Evolutionary conservation across 2,329 filamentous ascomycete species (phyloP).

Genomic region (Aspergillus jensenii): DNA sequence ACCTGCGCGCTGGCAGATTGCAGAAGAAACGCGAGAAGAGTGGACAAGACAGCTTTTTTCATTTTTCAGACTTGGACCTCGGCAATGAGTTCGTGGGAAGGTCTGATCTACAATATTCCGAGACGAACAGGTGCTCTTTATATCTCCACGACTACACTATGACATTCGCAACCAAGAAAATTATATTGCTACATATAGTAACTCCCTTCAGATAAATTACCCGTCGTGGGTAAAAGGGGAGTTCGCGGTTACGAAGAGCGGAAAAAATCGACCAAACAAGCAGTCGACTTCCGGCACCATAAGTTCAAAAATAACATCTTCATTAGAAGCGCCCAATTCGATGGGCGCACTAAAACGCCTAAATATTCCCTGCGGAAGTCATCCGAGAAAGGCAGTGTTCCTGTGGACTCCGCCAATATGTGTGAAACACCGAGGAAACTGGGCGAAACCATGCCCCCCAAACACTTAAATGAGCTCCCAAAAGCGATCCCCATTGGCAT

Average conservation of each 20-base stretch:
- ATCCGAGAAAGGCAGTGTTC: not conserved
- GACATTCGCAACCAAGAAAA: not conserved
- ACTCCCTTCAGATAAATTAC: not conserved
- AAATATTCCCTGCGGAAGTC: not conserved
- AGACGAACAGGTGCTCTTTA: constrained; percentile 1
- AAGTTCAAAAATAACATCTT: not conserved
- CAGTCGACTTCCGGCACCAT: not conserved
- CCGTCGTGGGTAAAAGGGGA: not conserved
- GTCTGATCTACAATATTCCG: not conserved
- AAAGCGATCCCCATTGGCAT: not conserved
- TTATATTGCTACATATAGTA: not conserved
- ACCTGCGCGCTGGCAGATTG: constrained; percentile 9
- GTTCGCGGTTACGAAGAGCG: not conserved
- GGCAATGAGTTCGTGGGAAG: not conserved
- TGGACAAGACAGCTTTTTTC: not conserved
- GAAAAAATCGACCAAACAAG: not conserved
- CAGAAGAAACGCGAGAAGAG: not conserved
- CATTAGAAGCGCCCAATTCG: not conserved
- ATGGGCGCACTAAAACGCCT: not conserved
- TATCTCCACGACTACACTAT: not conserved
- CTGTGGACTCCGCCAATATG: not conserved
- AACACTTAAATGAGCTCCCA: not conserved
- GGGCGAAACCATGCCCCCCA: not conserved
- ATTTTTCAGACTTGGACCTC: not conserved
- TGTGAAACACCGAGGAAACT: not conserved